phyloP scores from a whole-genome alignment of 164 flowering plant genomes.

The Berberis vulgaris region DNA sequence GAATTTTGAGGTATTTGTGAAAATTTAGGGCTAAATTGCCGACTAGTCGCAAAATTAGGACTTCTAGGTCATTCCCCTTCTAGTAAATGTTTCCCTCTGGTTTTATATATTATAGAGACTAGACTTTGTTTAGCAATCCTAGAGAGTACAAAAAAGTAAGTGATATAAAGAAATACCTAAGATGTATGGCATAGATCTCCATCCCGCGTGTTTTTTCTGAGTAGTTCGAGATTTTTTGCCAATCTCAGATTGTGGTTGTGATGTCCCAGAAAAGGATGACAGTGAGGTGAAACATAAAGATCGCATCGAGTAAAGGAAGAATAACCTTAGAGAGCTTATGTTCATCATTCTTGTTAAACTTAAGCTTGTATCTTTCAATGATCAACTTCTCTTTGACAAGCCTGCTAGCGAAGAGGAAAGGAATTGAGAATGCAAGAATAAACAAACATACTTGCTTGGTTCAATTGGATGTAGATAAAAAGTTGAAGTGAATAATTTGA shows the following conservation, averaged over 20 bases:
- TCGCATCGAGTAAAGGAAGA: no score
- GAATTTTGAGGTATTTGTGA: no score
- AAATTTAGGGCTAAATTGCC: no score
- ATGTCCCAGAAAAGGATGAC: not conserved
- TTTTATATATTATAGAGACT: not conserved
- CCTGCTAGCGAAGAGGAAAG: no score
- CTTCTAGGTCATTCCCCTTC: not conserved
- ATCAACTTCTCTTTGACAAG: no score
- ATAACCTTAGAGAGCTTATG: no score
- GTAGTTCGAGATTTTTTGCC: not conserved
- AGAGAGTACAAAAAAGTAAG: not conserved
- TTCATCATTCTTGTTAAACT: not conserved
- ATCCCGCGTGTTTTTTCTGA: not conserved
- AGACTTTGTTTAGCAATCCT: not conserved
- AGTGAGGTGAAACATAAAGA: no score
- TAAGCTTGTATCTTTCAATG: not conserved
- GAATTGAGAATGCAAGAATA: no score
- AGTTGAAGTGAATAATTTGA: no score
- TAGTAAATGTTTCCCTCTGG: not conserved
- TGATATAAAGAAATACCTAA: not conserved
- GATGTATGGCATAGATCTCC: conserved; percentile 4
- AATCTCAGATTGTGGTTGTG: not conserved
- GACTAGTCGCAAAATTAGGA: no score
- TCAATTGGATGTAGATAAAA: no score
- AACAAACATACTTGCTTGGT: no score